Evolutionary conservation across 2,329 filamentous ascomycete genomes (phyloP), one percentile per base, ranked within the genome.

Genomic region (Pyrenophora graminea): DNA sequence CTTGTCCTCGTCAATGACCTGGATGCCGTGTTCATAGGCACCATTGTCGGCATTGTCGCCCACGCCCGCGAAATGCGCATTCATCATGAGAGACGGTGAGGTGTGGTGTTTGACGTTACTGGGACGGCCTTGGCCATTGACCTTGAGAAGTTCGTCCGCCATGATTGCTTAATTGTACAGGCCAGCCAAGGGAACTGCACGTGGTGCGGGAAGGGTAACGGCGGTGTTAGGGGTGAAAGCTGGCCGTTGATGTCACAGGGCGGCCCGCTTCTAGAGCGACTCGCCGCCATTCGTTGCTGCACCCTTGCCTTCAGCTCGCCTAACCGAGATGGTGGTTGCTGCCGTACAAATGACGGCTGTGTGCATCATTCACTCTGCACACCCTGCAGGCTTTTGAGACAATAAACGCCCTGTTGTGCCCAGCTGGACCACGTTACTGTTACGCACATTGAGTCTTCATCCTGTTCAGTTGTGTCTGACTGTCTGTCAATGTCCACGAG

Each of bases 1-100:
- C 80, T 97, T 97, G 71, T 95, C 87, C 77, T 92, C 92, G 73
- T 97, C 91, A 70, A 99, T 90, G 65, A 99, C 91, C 77, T 99
- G 94, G 69, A 97, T 90, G 70, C 94, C 94, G 83, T 96, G 89
- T 70, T 91, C 89, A 74, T 93, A 97, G 60, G 85, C 81, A 70
- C 84, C 80, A 62, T 82, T 80, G 57, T 79, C 77, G 67, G 84
- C 81, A 77, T 81, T 79, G 78, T 87, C 87, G 72, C 76, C 77
- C 42, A 89, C 85, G 48, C 84, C 80, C 64, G 88, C 87, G 75
- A 93, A 91, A 74, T 93, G 88, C 72, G 88, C 86, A 77, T 94
- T 95, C 85, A 91, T 79, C 71, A 79, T 78, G 48, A 74, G 61
- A 39, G 74, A 73, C 17, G 76, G 76, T 17, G 76, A 74, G 30